Evolutionary conservation across 2,329 filamentous ascomycete genomes (phyloP), one percentile per base, ranked within the genome.

Genomic region (Neophaeococcomyces mojaviensis): DNA sequence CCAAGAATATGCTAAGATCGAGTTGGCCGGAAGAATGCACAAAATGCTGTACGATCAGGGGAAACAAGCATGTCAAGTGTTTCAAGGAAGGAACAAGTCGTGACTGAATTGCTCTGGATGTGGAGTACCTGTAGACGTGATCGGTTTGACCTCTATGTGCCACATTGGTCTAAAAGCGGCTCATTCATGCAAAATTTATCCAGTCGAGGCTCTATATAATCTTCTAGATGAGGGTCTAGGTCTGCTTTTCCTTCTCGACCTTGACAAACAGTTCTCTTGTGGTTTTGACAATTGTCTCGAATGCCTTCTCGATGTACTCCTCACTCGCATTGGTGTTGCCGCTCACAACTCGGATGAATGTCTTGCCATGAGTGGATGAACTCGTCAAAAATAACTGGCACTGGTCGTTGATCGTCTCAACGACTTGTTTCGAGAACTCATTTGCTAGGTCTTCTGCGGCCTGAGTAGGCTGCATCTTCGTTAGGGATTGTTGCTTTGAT

Each of bases 371-470:
- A 10, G 94, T 73, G 3, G 88, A 77, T 1, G 82, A 84, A 34
- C 81, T 83, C 0, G 88, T 96, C 19, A 96, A 68, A 65, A 87
- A 96, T 46, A 94, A 84, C 63, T 87, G 79, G 1, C 87, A 87
- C 6, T 76, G 70, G 2, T 71, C 70, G 57, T 94, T 90, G 22
- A 95, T 76, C 19, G 71, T 64, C 58, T 92, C 84, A 57, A 86
- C 90, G 10, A 94, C 77, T 46, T 75, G 73, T 64, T 84, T 84
- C 1, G 88, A 94, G 9, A 85, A 59, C 16, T 66, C 68, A 55
- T 92, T 88, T 10, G 77, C 73, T 49, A 76, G 72, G 46, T 78
- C 74, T 20, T 71, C 61, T n/a, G 65, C 63, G 49, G 65, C 57
- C 10, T 64, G 62, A 18, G 7, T 34, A 31, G 40, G 16, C 34